Evolutionary conservation across 176 grass and related monocot genomes (phyloP).

Genomic region (Coix lacrymajobi): DNA sequence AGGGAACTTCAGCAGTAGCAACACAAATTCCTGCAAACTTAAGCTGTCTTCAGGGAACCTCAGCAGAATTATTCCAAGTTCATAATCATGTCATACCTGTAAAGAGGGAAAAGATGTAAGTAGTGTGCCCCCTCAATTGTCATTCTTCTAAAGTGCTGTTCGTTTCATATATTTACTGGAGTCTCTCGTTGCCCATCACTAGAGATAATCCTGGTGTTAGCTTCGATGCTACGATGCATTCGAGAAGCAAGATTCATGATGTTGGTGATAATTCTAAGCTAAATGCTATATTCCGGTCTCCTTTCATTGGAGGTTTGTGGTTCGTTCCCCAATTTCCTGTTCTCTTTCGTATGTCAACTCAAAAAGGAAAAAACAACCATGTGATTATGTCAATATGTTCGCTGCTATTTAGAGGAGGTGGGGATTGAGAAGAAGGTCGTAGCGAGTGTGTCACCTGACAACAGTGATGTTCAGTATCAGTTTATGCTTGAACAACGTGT

Average conservation of each 20-base stretch:
- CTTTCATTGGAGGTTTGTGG: slow-evolving; percentile 44
- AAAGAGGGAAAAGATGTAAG: slow-evolving; percentile 39
- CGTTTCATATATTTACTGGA: slow-evolving; percentile 21
- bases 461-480: slow-evolving; percentile 43
- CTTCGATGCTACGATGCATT: not conserved
- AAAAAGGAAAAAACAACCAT: not conserved
- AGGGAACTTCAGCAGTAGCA: slow-evolving; percentile 16
- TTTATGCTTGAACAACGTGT: slow-evolving; percentile 48
- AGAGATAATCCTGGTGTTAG: slow-evolving; percentile 19
- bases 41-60: slow-evolving; percentile 19
- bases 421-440: slow-evolving; percentile 41
- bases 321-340: not conserved
- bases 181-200: slow-evolving; percentile 13
- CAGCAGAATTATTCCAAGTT: slow-evolving; percentile 29
- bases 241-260: slow-evolving; percentile 20
- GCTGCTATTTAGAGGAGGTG: slow-evolving; percentile 35
- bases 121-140: not conserved
- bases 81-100: slow-evolving; percentile 13
- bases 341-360: not conserved
- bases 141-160: not conserved
- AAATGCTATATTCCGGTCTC: slow-evolving; percentile 22
- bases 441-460: slow-evolving; percentile 30
- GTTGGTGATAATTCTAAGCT: slow-evolving; percentile 19
- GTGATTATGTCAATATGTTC: slow-evolving; percentile 12
- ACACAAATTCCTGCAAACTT: slow-evolving; percentile 30